A percentile compares a stretch with the other conserved stretches of the same genome.
These are phyloP conservation scores for Rosa chinensis DNA, from an alignment of 306 rosid genomes.

Conservation along the genomic window DNA sequence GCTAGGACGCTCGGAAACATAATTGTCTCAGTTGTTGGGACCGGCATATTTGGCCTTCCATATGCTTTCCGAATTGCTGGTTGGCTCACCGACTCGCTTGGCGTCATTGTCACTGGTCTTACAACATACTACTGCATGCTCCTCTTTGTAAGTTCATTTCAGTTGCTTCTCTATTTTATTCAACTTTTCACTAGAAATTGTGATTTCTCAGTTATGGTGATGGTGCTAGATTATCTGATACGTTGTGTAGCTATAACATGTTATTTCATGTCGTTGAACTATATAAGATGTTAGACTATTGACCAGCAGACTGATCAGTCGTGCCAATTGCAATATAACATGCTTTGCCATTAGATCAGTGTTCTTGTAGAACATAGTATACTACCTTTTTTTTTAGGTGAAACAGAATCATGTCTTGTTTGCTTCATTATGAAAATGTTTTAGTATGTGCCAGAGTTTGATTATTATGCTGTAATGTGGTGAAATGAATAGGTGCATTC, in stretches of 20 bases:
- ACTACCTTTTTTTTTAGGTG: neutral
- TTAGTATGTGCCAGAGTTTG: neutral
- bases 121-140: conserved; percentile 86
- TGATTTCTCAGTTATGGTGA: neutral
- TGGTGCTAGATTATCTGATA: neutral
- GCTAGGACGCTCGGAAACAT: conserved; percentile 74
- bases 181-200: neutral
- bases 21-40: conserved; percentile 74
- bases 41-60: conserved; percentile 82
- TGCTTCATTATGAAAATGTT: too few relatives aligned
- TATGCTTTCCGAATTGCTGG: conserved; percentile 81
- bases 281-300: neutral
- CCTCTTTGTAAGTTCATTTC: conserved; percentile 57
- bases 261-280: neutral
- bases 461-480: neutral
- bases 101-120: conserved; percentile 53
- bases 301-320: neutral
- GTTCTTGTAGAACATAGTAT: neutral
- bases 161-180: neutral
- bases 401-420: neutral
- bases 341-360: neutral
- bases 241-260: neutral
- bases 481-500: conserved; percentile 48
- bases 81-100: conserved; percentile 76
- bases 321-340: too few relatives aligned